A percentile compares a stretch with the other conserved stretches of the same genome.
These are phyloP conservation scores for Nemania sp. DNA, from an alignment of 2,329 filamentous ascomycete species.

Conservation along the genomic window DNA sequence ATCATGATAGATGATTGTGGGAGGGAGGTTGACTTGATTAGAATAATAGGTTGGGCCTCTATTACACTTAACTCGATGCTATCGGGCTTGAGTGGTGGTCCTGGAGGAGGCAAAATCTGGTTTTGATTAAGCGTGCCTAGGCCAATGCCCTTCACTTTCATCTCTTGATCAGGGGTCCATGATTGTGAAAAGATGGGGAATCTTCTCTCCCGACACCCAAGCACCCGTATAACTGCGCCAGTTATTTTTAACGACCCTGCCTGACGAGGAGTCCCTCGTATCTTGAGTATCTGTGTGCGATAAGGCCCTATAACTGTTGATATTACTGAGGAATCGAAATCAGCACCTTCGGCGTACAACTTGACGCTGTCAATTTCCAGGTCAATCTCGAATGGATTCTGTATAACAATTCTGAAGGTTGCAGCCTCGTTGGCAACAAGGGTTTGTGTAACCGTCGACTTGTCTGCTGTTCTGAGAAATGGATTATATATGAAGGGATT, in stretches of 20 bases:
- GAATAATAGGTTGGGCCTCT: slow-evolving; percentile 79
- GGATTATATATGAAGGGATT: slow-evolving; percentile 97
- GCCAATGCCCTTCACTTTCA: slow-evolving; percentile 83
- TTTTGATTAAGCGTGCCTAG: slow-evolving; percentile 67
- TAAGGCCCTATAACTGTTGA: slow-evolving; percentile 81
- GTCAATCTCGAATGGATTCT: slow-evolving; percentile 95
- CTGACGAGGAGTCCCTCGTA: slow-evolving; percentile 75
- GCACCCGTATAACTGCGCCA: slow-evolving; percentile 83
- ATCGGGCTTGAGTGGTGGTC: slow-evolving; percentile 60
- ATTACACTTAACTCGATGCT: slow-evolving; percentile 79
- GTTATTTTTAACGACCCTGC: slow-evolving; percentile 78
- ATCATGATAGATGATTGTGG: slow-evolving; percentile 91
- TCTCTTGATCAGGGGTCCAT: slow-evolving; percentile 77
- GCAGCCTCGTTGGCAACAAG: slow-evolving; percentile 84
- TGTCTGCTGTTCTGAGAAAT: slow-evolving; percentile 77
- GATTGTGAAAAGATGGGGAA: slow-evolving; percentile 86
- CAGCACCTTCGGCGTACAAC: slow-evolving; percentile 78
- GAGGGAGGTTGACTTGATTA: slow-evolving; percentile 80
- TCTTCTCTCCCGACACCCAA: slow-evolving; percentile 81
- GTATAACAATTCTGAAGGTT: slow-evolving; percentile 83
- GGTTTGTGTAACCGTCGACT: slow-evolving; percentile 72
- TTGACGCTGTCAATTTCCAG: slow-evolving; percentile 86
- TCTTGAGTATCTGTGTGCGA: slow-evolving; percentile 80
- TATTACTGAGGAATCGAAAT: slow-evolving; percentile 75
- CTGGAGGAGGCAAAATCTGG: slow-evolving; percentile 55